Percentiles rank a stretch among this genome's conserved stretches.
Conservation (phyloP, 768 basidiomycete species). For the Nidula microcarpa region DNA sequence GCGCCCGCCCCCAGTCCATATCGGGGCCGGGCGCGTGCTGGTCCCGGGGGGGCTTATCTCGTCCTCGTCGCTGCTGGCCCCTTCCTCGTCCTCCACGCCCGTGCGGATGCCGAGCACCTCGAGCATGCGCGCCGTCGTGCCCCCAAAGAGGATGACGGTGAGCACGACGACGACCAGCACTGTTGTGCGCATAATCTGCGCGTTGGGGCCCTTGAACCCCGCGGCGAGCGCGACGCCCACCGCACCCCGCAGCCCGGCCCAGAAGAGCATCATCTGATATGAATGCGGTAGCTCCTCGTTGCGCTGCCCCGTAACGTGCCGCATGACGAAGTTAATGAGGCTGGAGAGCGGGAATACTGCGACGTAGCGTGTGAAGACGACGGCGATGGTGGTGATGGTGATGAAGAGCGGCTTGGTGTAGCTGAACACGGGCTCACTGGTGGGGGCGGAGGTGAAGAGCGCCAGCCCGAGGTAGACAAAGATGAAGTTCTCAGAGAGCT, state of each 20-base stretch:
- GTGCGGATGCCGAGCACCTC: slow-evolving; percentile 95
- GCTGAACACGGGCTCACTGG: slow-evolving; percentile 68
- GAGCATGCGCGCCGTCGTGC: slow-evolving; percentile 96
- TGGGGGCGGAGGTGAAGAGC: slow-evolving; percentile 88
- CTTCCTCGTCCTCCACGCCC: slow-evolving; percentile 92
- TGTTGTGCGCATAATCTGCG: slow-evolving; percentile 86
- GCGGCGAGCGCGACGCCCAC: slow-evolving; percentile 97
- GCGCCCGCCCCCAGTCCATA: slow-evolving; percentile 9
- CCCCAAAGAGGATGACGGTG: slow-evolving; percentile 92
- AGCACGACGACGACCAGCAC: slow-evolving; percentile 95
- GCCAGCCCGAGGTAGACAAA: slow-evolving; percentile 98
- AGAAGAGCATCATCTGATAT: slow-evolving; percentile 99
- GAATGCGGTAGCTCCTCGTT: slow-evolving; percentile 93
- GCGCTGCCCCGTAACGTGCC: slow-evolving; percentile 80
- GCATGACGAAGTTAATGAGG: slow-evolving; percentile 89
- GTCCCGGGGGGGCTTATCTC: slow-evolving; percentile 26
- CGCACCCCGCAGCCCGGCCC: slow-evolving; percentile 95
- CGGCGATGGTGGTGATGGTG: slow-evolving; percentile 84
- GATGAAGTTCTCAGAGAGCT: slow-evolving; percentile 97
- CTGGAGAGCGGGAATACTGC: slow-evolving; percentile 96
- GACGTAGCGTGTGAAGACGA: slow-evolving; percentile 91
- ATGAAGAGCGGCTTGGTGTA: slow-evolving; percentile 97
- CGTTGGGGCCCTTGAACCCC: slow-evolving; percentile 92
- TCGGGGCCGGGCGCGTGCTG: neutral
- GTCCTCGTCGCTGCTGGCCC: slow-evolving; percentile 49